phyloP scores from a whole-genome alignment of 306 rosid species.

The Sphenostylis stenocarpa region DNA sequence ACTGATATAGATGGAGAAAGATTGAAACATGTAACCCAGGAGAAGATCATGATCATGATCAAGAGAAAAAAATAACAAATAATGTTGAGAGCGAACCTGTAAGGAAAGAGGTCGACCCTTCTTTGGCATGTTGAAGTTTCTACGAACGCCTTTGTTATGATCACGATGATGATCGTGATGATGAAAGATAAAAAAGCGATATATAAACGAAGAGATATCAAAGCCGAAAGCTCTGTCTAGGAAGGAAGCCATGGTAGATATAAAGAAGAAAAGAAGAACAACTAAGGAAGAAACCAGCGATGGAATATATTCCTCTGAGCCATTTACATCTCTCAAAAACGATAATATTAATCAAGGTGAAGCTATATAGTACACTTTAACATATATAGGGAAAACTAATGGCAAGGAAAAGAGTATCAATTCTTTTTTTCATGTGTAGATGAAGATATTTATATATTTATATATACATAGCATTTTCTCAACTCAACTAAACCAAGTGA shows the following conservation, averaged over 20 bases:
- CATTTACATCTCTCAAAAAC: slow-evolving; percentile 40
- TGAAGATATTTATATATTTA: slow-evolving; percentile 29
- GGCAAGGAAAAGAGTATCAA: slow-evolving; percentile 33
- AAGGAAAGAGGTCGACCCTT: slow-evolving; percentile 79
- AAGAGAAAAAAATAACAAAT: not conserved
- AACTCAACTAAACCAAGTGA: slow-evolving; percentile 39
- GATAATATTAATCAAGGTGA: slow-evolving; percentile 29
- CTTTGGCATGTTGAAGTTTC: slow-evolving; percentile 68
- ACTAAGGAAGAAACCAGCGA: slow-evolving; percentile 38
- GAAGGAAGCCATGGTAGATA: slow-evolving; percentile 57
- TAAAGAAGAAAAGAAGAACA: slow-evolving; percentile 33
- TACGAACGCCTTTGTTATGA: slow-evolving; percentile 19
- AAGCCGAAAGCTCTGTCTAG: slow-evolving; percentile 56
- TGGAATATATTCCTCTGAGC: slow-evolving; percentile 69
- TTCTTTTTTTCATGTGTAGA: slow-evolving; percentile 26
- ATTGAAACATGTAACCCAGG: not conserved
- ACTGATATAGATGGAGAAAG: not conserved
- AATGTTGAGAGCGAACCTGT: slow-evolving; percentile 53
- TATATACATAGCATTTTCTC: slow-evolving; percentile 5
- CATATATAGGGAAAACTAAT: slow-evolving; percentile 18
- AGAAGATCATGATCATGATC: no score
- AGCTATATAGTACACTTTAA: slow-evolving; percentile 11
- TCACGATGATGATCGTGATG: not conserved
- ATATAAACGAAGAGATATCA: slow-evolving; percentile 46
- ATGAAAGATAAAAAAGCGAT: slow-evolving; percentile 36